A percentile compares a stretch with the other conserved stretches of the same genome.
phyloP scores from a whole-genome alignment of 345 rosid species.

The Eucalyptus tenuipes region DNA sequence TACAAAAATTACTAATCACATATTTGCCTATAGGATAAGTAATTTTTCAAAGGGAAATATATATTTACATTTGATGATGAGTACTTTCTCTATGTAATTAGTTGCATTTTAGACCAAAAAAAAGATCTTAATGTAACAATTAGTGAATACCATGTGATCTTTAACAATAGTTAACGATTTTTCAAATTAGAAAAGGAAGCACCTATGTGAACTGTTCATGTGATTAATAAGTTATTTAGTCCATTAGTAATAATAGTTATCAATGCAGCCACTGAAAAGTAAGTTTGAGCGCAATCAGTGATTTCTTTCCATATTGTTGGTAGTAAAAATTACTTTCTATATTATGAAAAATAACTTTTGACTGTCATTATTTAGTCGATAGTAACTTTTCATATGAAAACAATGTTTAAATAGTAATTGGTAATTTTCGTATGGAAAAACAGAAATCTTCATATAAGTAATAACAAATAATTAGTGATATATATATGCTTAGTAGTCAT shows the following conservation, averaged over 20 bases:
- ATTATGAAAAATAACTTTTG: neutral
- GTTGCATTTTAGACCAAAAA: neutral
- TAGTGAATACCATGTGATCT: neutral
- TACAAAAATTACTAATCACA: neutral
- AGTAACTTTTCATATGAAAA: neutral
- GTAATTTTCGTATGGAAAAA: neutral
- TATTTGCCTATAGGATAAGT: neutral
- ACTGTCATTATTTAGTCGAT: neutral
- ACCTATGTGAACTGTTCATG: neutral
- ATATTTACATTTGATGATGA: neutral
- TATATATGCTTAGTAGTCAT: neutral
- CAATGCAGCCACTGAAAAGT: neutral
- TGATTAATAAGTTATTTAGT: neutral
- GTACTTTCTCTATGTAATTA: neutral
- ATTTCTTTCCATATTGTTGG: neutral
- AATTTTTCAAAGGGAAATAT: neutral
- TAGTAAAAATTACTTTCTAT: neutral
- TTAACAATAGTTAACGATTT: neutral
- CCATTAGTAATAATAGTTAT: neutral
- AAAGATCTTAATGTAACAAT: neutral
- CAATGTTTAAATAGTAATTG: neutral
- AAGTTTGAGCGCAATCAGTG: neutral
- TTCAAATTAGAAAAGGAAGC: neutral
- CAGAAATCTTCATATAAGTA: neutral
- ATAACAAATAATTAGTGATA: neutral